phyloP scores from a whole-genome alignment of 2,329 filamentous ascomycete species.

The Metarhizium guizhouense region DNA sequence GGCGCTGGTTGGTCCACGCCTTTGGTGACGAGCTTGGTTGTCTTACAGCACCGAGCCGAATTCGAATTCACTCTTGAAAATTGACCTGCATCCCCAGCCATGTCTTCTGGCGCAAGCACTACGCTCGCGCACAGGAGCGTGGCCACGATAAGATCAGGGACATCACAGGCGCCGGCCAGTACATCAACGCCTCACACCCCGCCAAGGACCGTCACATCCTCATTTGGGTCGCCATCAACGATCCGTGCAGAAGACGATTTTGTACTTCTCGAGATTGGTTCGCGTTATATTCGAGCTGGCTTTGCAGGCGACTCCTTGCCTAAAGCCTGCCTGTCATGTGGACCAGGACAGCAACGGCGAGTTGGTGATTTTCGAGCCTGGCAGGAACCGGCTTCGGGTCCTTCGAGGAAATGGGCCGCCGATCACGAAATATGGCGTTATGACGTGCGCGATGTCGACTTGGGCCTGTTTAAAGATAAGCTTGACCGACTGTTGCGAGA shows the following conservation, averaged over 20 bases:
- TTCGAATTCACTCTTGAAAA: background rate
- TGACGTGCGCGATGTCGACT: conserved; percentile 63
- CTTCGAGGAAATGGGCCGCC: conserved; percentile 49
- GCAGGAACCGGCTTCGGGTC: conserved; percentile 39
- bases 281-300: conserved; percentile 69
- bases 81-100: conserved; percentile 14
- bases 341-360: conserved; percentile 66
- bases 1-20: background rate
- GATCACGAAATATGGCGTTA: conserved; percentile 69
- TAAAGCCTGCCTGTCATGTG: conserved; percentile 61
- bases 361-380: conserved; percentile 75
- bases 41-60: background rate
- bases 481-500: conserved; percentile 76
- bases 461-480: conserved; percentile 77
- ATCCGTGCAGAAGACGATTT: conserved; percentile 73
- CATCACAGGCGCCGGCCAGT: conserved; percentile 22
- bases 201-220: conserved; percentile 41
- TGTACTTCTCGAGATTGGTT: conserved; percentile 74
- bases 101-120: conserved; percentile 35
- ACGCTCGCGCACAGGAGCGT: conserved; percentile 49
- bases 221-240: conserved; percentile 50
- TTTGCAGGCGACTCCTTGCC: conserved; percentile 78
- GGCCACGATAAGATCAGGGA: conserved; percentile 43
- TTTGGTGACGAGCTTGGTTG: background rate
- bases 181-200: conserved; percentile 53